Evolutionary conservation across 306 rosid species (phyloP), one percentile per base, ranked within the genome.

Genomic region (Mucuna pruriens): DNA sequence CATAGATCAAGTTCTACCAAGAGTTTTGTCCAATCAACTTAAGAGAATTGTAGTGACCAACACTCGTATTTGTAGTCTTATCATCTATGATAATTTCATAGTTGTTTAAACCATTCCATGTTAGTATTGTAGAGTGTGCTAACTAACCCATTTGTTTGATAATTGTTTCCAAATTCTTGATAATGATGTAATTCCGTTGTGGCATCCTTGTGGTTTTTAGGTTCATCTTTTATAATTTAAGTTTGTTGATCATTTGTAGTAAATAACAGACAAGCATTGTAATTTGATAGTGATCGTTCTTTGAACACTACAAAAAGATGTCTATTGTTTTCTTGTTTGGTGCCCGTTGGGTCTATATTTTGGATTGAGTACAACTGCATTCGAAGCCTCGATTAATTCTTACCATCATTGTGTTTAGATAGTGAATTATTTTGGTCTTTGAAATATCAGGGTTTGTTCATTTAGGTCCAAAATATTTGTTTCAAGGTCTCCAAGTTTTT

Each of bases 91-190:
- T 83, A 72, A 61, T 80, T 84, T 54, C 54, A 9, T 81, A 52
- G 67, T 81, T 79, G 54, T 66, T 85, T 81, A 17, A 40, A 81
- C 79, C 63, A 57, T 80, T 77, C 40, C 80, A 52, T 67, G 77
- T 80, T 22, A 76, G 87, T 82, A 67, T 33, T 29, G 31, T 29
- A 29, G 31, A 29, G 71, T 36, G 71, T 84, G 87, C 80, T 63
- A 68, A 87, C 78, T 64, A 55, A 84, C 92, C 92, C 92, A 82
- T 72, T 86, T 85, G 71, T 84, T 88, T 80, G 52, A 75, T 81
- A 9, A 60, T 82, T 87, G 66, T 82, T 86, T 80, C 79, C 74
- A 40, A 79, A 64, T 76, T 82, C 76, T 86, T 89, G 76, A 60
- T 49, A 85, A 76, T 84, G 87, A 85, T 34, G 75, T 61, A 36